Percentiles rank a stretch among this genome's conserved stretches.
Evolutionary conservation across 2,329 filamentous ascomycete genomes (phyloP).

Genomic region (Monilinia fructigena): DNA sequence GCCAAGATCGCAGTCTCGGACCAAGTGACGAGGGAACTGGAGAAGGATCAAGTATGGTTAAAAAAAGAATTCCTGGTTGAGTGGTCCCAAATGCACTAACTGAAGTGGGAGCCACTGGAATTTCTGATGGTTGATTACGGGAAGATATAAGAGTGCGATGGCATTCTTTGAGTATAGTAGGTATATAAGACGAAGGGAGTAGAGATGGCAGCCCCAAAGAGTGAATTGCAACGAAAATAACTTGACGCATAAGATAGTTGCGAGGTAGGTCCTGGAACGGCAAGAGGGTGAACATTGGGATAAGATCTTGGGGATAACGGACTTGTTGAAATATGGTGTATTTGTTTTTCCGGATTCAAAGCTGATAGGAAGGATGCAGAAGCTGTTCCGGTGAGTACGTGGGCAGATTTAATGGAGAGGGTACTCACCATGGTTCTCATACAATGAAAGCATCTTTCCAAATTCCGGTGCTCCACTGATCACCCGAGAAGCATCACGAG

Average conservation of each 20-base stretch:
- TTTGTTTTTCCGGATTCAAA: conserved; percentile 42
- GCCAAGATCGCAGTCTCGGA: conserved; percentile 57
- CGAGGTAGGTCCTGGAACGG: conserved; percentile 40
- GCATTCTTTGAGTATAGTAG: conserved; percentile 55
- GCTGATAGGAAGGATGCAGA: conserved; percentile 39
- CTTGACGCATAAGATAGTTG: conserved; percentile 42
- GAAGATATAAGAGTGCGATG: conserved; percentile 52
- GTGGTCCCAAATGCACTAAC: neutral
- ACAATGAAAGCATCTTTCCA: conserved; percentile 36
- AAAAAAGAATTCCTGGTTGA: conserved; percentile 51
- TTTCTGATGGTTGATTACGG: conserved; percentile 5
- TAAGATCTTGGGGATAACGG: conserved; percentile 42
- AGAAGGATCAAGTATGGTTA: conserved; percentile 62
- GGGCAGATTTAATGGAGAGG: neutral
- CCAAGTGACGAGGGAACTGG: conserved; percentile 57
- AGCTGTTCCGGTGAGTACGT: conserved; percentile 27
- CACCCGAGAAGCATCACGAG: neutral
- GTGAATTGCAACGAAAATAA: conserved; percentile 50
- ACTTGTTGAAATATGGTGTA: conserved; percentile 46
- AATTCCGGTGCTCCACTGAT: neutral
- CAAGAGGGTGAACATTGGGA: conserved; percentile 40
- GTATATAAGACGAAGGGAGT: conserved; percentile 56
- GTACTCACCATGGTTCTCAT: conserved; percentile 38
- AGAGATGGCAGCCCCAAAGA: conserved; percentile 56
- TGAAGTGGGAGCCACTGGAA: neutral